Conservation (phyloP, 1,284 basidiomycete species). For the Tilletia walkeri region DNA sequence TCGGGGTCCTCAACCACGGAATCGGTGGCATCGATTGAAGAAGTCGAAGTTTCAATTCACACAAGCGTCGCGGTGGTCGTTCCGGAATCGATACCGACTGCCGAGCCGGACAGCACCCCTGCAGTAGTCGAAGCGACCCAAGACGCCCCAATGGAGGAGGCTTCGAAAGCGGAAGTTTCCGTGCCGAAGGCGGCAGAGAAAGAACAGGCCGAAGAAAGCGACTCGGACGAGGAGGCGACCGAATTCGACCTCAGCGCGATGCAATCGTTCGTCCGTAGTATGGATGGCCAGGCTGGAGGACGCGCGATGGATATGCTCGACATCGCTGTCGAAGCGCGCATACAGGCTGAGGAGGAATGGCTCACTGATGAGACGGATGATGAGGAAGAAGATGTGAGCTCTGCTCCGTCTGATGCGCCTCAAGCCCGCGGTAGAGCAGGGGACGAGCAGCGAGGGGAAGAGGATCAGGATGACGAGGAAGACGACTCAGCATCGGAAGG, state of each 20-base stretch:
- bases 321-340: constrained; percentile 4
- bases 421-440: neutral
- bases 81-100: no score
- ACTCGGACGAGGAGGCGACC: constrained; percentile 3
- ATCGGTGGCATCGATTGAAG: no score
- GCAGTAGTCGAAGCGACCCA: no score
- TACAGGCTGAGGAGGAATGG: constrained; percentile 4
- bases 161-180: no score
- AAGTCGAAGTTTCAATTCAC: no score
- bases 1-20: no score
- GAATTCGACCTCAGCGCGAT: constrained; percentile 15
- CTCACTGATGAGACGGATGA: constrained; percentile 5
- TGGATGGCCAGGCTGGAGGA: constrained; percentile 12
- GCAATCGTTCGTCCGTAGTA: constrained; percentile 15
- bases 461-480: neutral
- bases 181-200: neutral
- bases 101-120: no score
- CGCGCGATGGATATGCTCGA: constrained; percentile 8
- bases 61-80: no score
- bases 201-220: neutral
- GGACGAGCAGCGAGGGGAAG: neutral
- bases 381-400: neutral
- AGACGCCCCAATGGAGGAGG: no score
- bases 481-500: neutral
- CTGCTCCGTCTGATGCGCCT: no score